Evolutionary conservation across 192 early-diverging fungal species (phyloP), one percentile per base, ranked within the genome.

Genomic region (Paraglomus occultum): DNA sequence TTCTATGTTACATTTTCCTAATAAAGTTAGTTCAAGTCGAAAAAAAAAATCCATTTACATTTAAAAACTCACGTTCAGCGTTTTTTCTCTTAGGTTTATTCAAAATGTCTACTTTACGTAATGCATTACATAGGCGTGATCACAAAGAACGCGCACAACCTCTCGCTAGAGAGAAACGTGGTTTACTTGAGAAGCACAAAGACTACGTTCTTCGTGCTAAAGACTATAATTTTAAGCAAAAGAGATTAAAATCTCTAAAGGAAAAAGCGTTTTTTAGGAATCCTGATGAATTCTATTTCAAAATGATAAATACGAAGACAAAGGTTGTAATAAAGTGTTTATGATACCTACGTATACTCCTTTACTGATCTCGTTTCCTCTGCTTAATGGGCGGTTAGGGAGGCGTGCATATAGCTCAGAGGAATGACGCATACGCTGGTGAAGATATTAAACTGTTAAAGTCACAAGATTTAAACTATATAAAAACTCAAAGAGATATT

Each of bases 211-310:
- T 95, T 57, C 94, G 97, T 80, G 95, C 97, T 12, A 78, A 79
- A 69, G 94, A 99, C 76, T 96, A 87, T 80, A 87, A 92, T 72
- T 80, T 76, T 14, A 97, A 99, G 78, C 86, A 97, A 80, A 84
- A 91, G 50, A 79, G 87, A 47, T 82, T 99, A 60, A 93, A 91
- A 82, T 83, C 88, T 22, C 82, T 99, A 75, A 83, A 87, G 39
- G 85, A 92, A 73, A 96, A 95, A 73, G 97, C 97, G 4, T 77
- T 87, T 12, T 81, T 87, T 62, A 80, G 89, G 71, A 99, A 99
- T 80, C 94, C 92, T 4, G 97, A 99, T 76, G 97, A 99, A 82
- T 99, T 99, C 77, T 97, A 98, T 83, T 96, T 94, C 73, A 92
- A 89, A 76, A 99, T 99, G 97, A 87, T 95, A 75, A 90, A 90